These are phyloP conservation scores for Kluyveromyces aestuarii DNA, from an alignment of 805 yeast genomes.

Conservation along the genomic window DNA sequence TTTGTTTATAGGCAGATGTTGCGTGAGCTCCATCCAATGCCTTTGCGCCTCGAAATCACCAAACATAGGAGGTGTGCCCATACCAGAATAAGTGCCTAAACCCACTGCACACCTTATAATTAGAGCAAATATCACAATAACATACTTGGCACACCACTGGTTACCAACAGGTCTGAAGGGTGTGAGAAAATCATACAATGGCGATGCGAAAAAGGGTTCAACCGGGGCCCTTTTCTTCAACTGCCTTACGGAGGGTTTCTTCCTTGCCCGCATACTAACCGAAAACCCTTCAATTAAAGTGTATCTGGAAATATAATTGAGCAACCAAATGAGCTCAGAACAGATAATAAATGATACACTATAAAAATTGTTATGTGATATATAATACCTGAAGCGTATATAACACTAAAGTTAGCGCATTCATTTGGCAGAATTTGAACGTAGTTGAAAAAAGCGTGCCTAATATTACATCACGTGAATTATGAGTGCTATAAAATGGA, in stretches of 20 bases:
- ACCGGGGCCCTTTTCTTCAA: slow-evolving; percentile 1
- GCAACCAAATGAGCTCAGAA: too few relatives aligned
- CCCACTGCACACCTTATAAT: slow-evolving; percentile 81
- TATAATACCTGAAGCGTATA: too few relatives aligned
- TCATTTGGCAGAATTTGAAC: too few relatives aligned
- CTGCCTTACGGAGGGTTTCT: not conserved
- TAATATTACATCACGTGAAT: too few relatives aligned
- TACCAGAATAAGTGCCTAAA: slow-evolving; percentile 80
- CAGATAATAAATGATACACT: too few relatives aligned
- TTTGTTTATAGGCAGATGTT: slow-evolving; percentile 53
- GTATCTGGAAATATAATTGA: too few relatives aligned
- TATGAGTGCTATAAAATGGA: too few relatives aligned
- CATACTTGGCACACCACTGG: slow-evolving; percentile 85
- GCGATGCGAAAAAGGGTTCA: slow-evolving; percentile 44
- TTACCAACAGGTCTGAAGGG: slow-evolving; percentile 74
- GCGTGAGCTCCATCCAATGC: slow-evolving; percentile 94
- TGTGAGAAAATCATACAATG: slow-evolving; percentile 66
- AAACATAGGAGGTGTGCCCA: slow-evolving; percentile 59
- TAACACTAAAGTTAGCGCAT: too few relatives aligned
- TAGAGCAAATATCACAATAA: slow-evolving; percentile 61
- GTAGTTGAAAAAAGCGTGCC: too few relatives aligned
- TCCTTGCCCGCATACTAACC: not conserved
- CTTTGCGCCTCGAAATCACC: slow-evolving; percentile 98
- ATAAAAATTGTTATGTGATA: too few relatives aligned
- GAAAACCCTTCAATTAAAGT: not conserved